Percentiles rank a stretch among this genome's conserved stretches.
These are phyloP conservation scores for Lyophyllum decastes DNA, from an alignment of 768 basidiomycete species.

Conservation along the genomic window DNA sequence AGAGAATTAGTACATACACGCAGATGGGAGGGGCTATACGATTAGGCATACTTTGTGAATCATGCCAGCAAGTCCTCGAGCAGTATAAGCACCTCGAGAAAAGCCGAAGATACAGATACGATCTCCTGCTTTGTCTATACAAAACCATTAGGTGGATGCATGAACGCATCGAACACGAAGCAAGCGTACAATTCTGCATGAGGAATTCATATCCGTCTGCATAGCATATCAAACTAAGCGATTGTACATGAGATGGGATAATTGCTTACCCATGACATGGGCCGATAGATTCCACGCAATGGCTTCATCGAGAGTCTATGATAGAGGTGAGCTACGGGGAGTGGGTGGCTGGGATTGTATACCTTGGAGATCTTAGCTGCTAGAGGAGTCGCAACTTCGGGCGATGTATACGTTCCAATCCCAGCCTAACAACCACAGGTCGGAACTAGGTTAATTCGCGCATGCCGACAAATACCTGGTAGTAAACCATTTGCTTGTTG, in stretches of 20 bases:
- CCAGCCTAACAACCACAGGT: slow-evolving; percentile 35
- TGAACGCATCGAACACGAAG: neutral
- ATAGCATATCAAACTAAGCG: neutral
- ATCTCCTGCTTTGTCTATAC: slow-evolving; percentile 46
- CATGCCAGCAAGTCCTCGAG: slow-evolving; percentile 39
- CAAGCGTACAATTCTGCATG: slow-evolving; percentile 53
- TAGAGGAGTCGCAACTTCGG: slow-evolving; percentile 49
- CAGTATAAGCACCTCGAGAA: slow-evolving; percentile 61
- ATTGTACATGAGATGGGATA: neutral
- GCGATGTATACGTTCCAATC: slow-evolving; percentile 61
- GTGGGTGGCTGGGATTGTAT: neutral
- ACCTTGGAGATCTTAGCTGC: slow-evolving; percentile 35
- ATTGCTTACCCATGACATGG: slow-evolving; percentile 46
- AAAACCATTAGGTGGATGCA: neutral
- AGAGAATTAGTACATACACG: neutral
- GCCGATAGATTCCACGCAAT: slow-evolving; percentile 50
- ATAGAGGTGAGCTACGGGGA: neutral
- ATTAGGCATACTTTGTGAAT: slow-evolving; percentile 52
- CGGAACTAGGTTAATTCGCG: neutral
- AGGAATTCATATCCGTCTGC: slow-evolving; percentile 59
- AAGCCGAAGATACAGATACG: slow-evolving; percentile 55
- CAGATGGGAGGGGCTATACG: neutral
- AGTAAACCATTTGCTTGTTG: slow-evolving; percentile 41
- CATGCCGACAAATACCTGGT: slow-evolving; percentile 29
- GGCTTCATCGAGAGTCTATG: slow-evolving; percentile 40